Evolutionary conservation across 441 rosid species (phyloP).

Genomic region (Hura crepitans): DNA sequence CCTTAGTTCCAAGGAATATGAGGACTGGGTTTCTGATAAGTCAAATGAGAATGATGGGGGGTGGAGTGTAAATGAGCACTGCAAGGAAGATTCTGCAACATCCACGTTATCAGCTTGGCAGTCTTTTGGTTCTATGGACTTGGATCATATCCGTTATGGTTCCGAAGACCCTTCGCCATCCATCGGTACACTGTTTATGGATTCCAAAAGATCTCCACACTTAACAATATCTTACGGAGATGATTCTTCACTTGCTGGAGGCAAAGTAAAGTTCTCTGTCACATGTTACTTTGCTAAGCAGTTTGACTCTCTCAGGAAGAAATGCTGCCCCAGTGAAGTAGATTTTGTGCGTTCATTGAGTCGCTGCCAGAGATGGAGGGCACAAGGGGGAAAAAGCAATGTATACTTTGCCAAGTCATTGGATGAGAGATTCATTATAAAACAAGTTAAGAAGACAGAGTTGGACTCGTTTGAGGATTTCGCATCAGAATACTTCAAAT

Average conservation of each 20-base stretch:
- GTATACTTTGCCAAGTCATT: slow-evolving; percentile 87
- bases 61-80: slow-evolving; percentile 33
- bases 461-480: slow-evolving; percentile 84
- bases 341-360: slow-evolving; percentile 83
- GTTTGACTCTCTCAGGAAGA: slow-evolving; percentile 72
- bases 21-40: slow-evolving; percentile 57
- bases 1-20: slow-evolving; percentile 69
- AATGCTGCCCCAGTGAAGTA: slow-evolving; percentile 70
- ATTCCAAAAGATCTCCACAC: slow-evolving; percentile 66
- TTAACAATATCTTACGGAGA: slow-evolving; percentile 64
- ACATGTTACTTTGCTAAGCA: slow-evolving; percentile 84
- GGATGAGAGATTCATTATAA: slow-evolving; percentile 90
- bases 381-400: slow-evolving; percentile 96
- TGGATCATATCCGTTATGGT: slow-evolving; percentile 50
- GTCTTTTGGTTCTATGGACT: slow-evolving; percentile 57
- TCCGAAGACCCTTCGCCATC: slow-evolving; percentile 51
- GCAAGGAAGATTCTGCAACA: slow-evolving; percentile 42
- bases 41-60: slow-evolving; percentile 39
- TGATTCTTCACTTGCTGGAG: slow-evolving; percentile 49
- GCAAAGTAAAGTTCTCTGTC: slow-evolving; percentile 74
- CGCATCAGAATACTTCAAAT: slow-evolving; percentile 70
- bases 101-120: slow-evolving; percentile 62
- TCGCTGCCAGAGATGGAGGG: slow-evolving; percentile 82
- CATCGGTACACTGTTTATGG: slow-evolving; percentile 35
- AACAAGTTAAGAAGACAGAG: slow-evolving; percentile 82